phyloP scores from a whole-genome alignment of 2,329 filamentous ascomycete species.

The Biscogniauxia mediterranea region DNA sequence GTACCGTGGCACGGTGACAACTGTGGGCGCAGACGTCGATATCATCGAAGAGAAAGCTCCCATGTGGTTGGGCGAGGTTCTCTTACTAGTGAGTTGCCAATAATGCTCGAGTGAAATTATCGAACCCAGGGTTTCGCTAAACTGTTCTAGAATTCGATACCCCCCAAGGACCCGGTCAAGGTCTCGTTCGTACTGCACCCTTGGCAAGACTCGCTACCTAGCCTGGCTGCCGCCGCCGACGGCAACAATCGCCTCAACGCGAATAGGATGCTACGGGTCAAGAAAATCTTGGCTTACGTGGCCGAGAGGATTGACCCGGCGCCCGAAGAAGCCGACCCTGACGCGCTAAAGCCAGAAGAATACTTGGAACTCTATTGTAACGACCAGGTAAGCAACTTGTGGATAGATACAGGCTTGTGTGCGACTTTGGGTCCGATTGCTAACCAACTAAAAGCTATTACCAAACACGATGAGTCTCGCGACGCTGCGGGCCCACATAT shows the following conservation, averaged over 20 bases:
- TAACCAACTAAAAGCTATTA: conserved; percentile 52
- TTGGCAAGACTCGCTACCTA: conserved; percentile 70
- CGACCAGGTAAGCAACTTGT: conserved; percentile 64
- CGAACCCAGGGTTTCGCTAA: conserved; percentile 1
- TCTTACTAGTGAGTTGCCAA: conserved; percentile 59
- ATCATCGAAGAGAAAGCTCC: conserved; percentile 82
- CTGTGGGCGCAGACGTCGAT: conserved; percentile 74
- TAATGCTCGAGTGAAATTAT: not conserved
- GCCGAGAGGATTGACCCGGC: conserved; percentile 83
- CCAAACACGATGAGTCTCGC: conserved; percentile 87
- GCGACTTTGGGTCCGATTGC: conserved; percentile 14
- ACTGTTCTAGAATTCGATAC: conserved; percentile 65
- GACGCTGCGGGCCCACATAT: conserved; percentile 86
- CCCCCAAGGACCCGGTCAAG: conserved; percentile 89
- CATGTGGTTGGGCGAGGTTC: conserved; percentile 86
- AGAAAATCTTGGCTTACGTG: conserved; percentile 90
- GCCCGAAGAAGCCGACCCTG: conserved; percentile 56
- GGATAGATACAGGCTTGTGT: not conserved
- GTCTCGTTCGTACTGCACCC: conserved; percentile 92
- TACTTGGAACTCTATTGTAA: conserved; percentile 96
- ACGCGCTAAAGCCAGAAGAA: conserved; percentile 75
- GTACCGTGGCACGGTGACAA: conserved; percentile 84
- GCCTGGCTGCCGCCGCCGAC: conserved; percentile 68
- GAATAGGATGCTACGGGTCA: conserved; percentile 92
- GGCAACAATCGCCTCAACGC: conserved; percentile 91